Base-by-base conservation (phyloP, 768 basidiomycete species). In the Botryobasidium botryosum region DNA sequence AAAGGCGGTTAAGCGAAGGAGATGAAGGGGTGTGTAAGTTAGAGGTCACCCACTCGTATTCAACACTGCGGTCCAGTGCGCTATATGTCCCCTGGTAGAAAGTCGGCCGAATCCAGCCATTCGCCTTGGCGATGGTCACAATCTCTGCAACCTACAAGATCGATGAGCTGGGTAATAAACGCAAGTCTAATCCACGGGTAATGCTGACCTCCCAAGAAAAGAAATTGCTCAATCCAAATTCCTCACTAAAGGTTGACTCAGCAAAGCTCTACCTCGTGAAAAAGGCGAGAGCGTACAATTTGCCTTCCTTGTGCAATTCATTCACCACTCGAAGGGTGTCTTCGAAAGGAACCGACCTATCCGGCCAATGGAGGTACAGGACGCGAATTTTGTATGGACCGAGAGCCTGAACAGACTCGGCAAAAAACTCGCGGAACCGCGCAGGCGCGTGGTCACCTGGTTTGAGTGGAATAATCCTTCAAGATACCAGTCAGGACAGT, bases 271-370 rank as follows among this genome's bases (percentile, higher is more conserved):
- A 41, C 40, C 46, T 49, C n/a, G n/a, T n/a, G n/a, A n/a, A n/a
- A n/a, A n/a, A n/a, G n/a, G n/a, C n/a, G n/a, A 13, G 43, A 26
- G 13, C n/a, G n/a, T n/a, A n/a, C 58, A 75, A 73, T 51, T 68
- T 63, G 3, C 74, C 71, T 52, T 70, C 68, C 49, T 67, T 63
- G 61, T 73, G 57, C 5, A 71, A 58, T 23, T 70, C 64, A 53
- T 74, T 58, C 25, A 69, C 62, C 1, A 60, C 66, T 44, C 62
- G 62, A 6, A 72, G 53, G 0, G 72, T 71, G 29, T 64, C 68
- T 44, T 65, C 63, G 55, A 65, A 67, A 2, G 67, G 65, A 1
- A 62, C 65, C n/a, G 58, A 61, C 31, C 66, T 61, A 29, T 55
- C 65, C 1, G 64, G 64, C 10, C 54, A 59, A 50, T 74, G 72